Evolutionary conservation across 2,329 filamentous ascomycete genomes (phyloP).

Genomic region (Aspergillus viridinutans): DNA sequence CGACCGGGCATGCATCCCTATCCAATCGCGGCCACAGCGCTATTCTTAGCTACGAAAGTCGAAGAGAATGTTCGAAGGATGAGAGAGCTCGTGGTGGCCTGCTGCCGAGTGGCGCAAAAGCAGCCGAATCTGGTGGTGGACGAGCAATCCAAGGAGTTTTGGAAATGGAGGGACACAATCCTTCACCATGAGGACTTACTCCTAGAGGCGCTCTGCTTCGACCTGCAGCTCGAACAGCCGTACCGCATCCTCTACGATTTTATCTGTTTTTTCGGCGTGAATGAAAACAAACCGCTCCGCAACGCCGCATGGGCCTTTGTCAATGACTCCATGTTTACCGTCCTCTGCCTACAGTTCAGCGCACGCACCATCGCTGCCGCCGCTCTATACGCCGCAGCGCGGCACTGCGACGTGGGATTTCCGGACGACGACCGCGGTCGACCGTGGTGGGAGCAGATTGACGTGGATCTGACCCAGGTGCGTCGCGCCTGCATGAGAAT

Average conservation of each 20-base stretch:
- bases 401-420: conserved; percentile 68
- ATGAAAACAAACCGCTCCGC: conserved; percentile 75
- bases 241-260: conserved; percentile 81
- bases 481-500: conserved; percentile 71
- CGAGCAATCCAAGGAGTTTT: conserved; percentile 97
- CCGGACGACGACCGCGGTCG: conserved; percentile 67
- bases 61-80: conserved; percentile 97
- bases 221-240: conserved; percentile 83
- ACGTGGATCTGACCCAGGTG: conserved; percentile 67
- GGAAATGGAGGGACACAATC: conserved; percentile 95
- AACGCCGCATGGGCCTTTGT: conserved; percentile 92
- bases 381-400: conserved; percentile 80
- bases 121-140: conserved; percentile 85
- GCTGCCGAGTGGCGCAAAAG: conserved; percentile 92
- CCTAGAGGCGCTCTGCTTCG: conserved; percentile 88
- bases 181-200: conserved; percentile 88
- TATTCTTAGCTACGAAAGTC: conserved; percentile 95
- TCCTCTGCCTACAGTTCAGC: conserved; percentile 75
- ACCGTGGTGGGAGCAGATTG: conserved; percentile 82
- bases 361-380: conserved; percentile 78
- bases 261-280: conserved; percentile 66
- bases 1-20: conserved; percentile 79
- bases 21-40: conserved; percentile 81
- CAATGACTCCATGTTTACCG: conserved; percentile 82
- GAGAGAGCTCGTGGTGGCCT: conserved; percentile 87